Base-by-base conservation (phyloP, 1,284 basidiomycete genomes). In the Sporisorium scitamineum region DNA sequence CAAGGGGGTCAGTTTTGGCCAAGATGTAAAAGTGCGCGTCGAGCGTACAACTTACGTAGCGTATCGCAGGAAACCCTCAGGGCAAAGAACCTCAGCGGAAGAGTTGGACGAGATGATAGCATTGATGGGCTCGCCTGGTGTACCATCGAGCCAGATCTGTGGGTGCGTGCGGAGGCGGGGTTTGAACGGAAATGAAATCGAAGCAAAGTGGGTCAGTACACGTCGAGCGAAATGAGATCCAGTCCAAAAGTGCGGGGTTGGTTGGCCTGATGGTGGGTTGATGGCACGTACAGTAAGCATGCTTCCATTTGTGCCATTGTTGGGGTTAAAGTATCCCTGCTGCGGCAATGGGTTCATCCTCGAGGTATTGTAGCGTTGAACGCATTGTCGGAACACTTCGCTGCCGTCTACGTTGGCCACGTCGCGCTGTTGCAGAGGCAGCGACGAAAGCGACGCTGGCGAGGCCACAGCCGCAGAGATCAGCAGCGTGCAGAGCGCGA, bases 71-170 rank as follows among this genome's bases (percentile, higher is more conserved):
- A 85, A 85, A 0, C 83, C 82, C 56, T 83, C 82, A 0, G 77
- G 71, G 5, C 73, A 63, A 16, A 85, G 74, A 18, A 85, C 76
- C 5, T 66, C 48, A 3, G 58, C 45, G 10, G 79, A 80, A 16
- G 80, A 82, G 32, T 70, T 74, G 47, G 70, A 66, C 24, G 81
- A 82, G 24, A 85, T 74, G 63, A 85, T 84, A 20, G 75, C 77
- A 41, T 85, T 85, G 63, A 85, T 62, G 5, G 84, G 84, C 61
- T 85, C 84, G 22, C 84, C 83, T 6, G 72, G 72, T 32, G 69
- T 68, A 11, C 69, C 64, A 41, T 76, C 73, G 14, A 71, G 55
- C 73, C 73, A 76, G 50, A 63, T 67, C 72, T 76, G 58, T 32
- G 45, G 20, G 1, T 24, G 14, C 5, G 32, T 6, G 24, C 2